phyloP scores from a whole-genome alignment of 345 rosid genomes.

The Populus deltoides region DNA sequence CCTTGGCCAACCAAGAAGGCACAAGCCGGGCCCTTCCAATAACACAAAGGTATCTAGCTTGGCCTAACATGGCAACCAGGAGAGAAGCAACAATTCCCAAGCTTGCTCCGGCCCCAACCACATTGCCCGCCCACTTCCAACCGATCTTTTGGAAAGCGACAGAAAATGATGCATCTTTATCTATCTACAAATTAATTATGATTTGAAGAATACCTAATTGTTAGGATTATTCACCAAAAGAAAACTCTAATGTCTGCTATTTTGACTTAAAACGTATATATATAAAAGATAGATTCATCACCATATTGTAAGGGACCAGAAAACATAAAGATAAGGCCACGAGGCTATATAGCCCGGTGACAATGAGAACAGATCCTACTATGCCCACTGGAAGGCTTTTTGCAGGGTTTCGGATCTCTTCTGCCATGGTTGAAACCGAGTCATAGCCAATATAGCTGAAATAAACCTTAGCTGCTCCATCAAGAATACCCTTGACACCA shows the following conservation, averaged over 20 bases:
- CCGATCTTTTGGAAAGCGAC: constrained; percentile 58
- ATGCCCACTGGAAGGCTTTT: constrained; percentile 81
- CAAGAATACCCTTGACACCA: constrained; percentile 68
- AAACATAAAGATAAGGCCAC: constrained; percentile 75
- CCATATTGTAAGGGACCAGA: constrained; percentile 81
- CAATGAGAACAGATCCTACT: constrained; percentile 72
- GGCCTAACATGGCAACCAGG: constrained; percentile 93
- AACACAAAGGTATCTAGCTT: constrained; percentile 96
- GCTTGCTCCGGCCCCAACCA: constrained; percentile 92
- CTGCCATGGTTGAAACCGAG: constrained; percentile 91
- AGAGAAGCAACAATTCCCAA: constrained; percentile 93
- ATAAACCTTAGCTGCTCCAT: constrained; percentile 86
- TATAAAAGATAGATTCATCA: constrained; percentile 14
- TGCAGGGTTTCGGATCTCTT: constrained; percentile 83
- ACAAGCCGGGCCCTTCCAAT: constrained; percentile 80
- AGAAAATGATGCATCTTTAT: constrained; percentile 58
- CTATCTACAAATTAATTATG: constrained; percentile 41
- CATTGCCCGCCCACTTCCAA: constrained; percentile 86
- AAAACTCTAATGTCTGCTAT: background rate
- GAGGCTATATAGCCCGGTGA: constrained; percentile 71
- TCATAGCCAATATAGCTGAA: constrained; percentile 94
- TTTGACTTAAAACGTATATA: background rate
- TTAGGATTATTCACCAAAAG: background rate
- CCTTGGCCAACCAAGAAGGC: constrained; percentile 88
- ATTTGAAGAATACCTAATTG: background rate